A percentile compares a stretch with the other conserved stretches of the same genome.
These are phyloP conservation scores for Hyphodiscus sp. DNA, from an alignment of 2,329 filamentous ascomycete species.

Conservation along the genomic window DNA sequence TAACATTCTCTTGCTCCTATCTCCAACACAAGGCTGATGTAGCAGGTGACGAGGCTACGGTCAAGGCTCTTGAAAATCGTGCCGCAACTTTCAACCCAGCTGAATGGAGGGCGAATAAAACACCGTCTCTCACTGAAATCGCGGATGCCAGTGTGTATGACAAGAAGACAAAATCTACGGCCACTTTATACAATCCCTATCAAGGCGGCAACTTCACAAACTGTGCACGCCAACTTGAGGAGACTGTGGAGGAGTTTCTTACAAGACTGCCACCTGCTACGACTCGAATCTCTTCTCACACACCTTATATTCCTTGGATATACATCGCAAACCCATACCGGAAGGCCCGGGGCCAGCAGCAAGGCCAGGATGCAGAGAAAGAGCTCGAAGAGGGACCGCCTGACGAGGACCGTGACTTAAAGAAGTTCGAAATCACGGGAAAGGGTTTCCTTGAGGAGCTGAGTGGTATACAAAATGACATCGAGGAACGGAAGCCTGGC, in stretches of 20 bases:
- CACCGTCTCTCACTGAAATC: conserved; percentile 29
- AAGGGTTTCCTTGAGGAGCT: conserved; percentile 28
- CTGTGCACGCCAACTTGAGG: conserved; percentile 54
- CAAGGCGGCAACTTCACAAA: conserved; percentile 42
- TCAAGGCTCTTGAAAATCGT: conserved; percentile 41
- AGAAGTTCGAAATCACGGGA: conserved; percentile 15
- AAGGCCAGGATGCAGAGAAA: conserved; percentile 13
- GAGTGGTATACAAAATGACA: conserved; percentile 36
- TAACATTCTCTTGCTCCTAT: neutral
- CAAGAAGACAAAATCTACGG: conserved; percentile 3
- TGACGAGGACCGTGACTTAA: conserved; percentile 17
- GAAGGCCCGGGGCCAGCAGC: conserved; percentile 6
- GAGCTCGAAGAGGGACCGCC: conserved; percentile 24
- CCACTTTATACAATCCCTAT: conserved; percentile 50
- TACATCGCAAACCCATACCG: conserved; percentile 60
- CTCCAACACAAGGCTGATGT: conserved; percentile 9
- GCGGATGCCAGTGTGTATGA: conserved; percentile 24
- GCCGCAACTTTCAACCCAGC: conserved; percentile 44
- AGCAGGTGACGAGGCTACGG: conserved; percentile 49
- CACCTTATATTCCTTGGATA: conserved; percentile 60
- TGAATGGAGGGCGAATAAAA: conserved; percentile 41
- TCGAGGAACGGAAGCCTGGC: conserved; percentile 38
- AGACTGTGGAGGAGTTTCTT: conserved; percentile 61
- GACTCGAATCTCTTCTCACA: conserved; percentile 32
- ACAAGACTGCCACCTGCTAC: conserved; percentile 60